Evolutionary conservation across 306 rosid species (phyloP).

Genomic region (Rosa chinensis): DNA sequence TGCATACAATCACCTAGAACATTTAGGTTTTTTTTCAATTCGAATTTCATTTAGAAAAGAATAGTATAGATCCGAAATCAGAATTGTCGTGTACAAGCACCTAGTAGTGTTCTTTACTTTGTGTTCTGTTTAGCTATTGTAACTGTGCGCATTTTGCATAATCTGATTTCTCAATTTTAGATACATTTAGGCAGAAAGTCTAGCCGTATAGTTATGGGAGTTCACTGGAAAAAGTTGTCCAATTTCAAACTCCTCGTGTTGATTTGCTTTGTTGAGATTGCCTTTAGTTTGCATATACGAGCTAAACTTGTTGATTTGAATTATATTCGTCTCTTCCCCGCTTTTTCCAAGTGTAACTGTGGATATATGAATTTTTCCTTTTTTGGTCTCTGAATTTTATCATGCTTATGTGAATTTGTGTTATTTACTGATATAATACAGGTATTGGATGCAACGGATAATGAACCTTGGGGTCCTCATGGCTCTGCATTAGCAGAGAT

Average conservation of each 20-base stretch:
- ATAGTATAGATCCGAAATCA: background rate
- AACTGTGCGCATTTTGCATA: background rate
- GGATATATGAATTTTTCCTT: background rate
- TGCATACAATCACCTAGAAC: background rate
- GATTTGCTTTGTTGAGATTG: background rate
- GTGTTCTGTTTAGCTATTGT: background rate
- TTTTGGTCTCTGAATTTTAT: conserved; percentile 11
- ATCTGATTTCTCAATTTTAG: background rate
- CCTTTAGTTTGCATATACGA: background rate
- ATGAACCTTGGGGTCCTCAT: conserved; percentile 99
- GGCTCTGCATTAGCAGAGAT: conserved; percentile 92
- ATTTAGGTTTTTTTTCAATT: background rate
- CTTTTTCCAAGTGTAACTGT: background rate
- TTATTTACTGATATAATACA: conserved; percentile 30
- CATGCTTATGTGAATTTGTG: background rate
- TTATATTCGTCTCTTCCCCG: background rate
- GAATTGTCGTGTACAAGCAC: background rate
- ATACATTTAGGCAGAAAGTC: background rate
- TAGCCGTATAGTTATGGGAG: background rate
- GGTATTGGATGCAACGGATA: conserved; percentile 98
- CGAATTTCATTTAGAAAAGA: background rate
- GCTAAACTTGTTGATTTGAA: background rate
- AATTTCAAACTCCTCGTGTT: background rate
- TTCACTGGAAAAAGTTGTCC: background rate
- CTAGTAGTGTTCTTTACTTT: background rate